Evolutionary conservation across 352 stramenopile genomes (phyloP), one percentile per base, ranked within the genome.

Genomic region (Albugo candida): DNA sequence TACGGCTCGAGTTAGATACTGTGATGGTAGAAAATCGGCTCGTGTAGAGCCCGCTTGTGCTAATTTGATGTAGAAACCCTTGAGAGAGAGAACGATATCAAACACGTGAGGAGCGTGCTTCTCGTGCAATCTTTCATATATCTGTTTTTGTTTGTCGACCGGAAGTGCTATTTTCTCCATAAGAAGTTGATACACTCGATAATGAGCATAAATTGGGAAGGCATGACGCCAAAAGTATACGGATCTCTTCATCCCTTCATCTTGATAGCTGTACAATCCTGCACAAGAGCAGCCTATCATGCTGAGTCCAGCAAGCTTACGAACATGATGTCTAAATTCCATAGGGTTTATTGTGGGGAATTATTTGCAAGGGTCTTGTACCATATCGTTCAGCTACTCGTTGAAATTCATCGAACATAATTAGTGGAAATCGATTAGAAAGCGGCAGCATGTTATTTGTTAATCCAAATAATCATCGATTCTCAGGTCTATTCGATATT

Each of bases 11-110:
- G 81, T 63, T 16, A 92, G 44, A 52, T 87, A 92, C 54, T 83
- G 73, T 48, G 79, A 74, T 35, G 79, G 69, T 44, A 92, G 54
- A 47, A 92, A 75, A 49, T 92, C 79, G 16, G 74, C 70, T 10
- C 79, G 61, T 42, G 76, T 89, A 18, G 76, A 87, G 17, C 75
- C 74, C 1, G 80, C 74, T 51, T 92, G 79, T 8, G 74, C 79
- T 18, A 92, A 53, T 50, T 92, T 92, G 51, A 92, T 71, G 59
- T 92, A 92, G 41, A 92, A 92, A 0, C 79, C 79, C 56, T 88
- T 87, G 52, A 92, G 67, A 40, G 80, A 61, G 5, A 87, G 54
- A 21, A 92, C 68, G 47, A 92, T 86, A 27, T 78, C 79, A 36
- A 88, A 85, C 6, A 86, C 66, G 41, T 76, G 62, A 4, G 73